Base-by-base conservation (phyloP, 495 filamentous ascomycete genomes). In the Penicillium samsonianum region DNA sequence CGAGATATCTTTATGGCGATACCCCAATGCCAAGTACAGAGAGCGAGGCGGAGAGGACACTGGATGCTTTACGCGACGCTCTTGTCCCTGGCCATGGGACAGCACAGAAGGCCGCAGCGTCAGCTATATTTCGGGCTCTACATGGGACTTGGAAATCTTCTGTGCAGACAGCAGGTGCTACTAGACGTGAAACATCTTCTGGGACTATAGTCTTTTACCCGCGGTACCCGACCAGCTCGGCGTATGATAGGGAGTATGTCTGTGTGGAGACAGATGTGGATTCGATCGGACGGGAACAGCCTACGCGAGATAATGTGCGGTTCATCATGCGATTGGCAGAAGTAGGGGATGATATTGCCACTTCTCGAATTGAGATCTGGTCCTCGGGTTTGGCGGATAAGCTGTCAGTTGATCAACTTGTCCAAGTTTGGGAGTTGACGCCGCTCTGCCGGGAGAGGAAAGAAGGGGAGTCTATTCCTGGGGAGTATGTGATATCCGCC, bases 111-210 rank as follows among this genome's bases (percentile, higher is more conserved):
- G 64, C 61, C 16, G 60, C 64, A 6, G 61, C 69, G 22, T 58
- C 54, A 10, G 88, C 87, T 0, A 80, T 88, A 5, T 93, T 93
- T 63, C 76, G 88, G 33, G 87, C 83, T 4, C 71, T 95, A 1
- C 87, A 92, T 6, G 91, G 91, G 5, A 66, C 73, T 19, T 96
- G 91, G 91, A 76, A 65, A 9, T 74, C 88, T 19, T 73, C 77
- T 10, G 80, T 81, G 3, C 65, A 2, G 67, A 37, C 87, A 77
- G 46, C 61, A 65, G 7, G 60, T 0, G 73, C 41, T 25, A 50
- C 43, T 11, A 8, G 23, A 28, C 8, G 5, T 11, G 43, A 47
- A 40, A 22, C 19, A 0, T 43, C 87, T 25, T 72, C 68, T 11
- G 90, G 89, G 12, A 80, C 71, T 2, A 84, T 87, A 20, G 73